phyloP scores from a whole-genome alignment of 2,329 filamentous ascomycete genomes.

The Xylaria hypoxylon region DNA sequence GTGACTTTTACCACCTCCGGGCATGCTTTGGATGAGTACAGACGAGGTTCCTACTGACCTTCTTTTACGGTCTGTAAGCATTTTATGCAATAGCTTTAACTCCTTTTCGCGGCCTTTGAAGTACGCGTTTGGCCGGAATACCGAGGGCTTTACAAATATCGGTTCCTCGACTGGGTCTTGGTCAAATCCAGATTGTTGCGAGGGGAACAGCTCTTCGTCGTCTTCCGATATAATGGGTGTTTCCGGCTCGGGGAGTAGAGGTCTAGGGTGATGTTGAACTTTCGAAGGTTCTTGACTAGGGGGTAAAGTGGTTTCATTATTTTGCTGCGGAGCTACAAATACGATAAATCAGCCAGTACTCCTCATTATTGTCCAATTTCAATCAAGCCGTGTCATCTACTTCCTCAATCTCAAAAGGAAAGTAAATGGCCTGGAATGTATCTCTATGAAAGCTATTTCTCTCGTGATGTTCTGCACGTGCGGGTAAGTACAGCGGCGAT shows the following conservation, averaged over 20 bases:
- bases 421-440: constrained; percentile 44
- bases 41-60: constrained; percentile 69
- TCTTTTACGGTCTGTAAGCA: constrained; percentile 68
- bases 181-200: constrained; percentile 48
- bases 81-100: constrained; percentile 67
- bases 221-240: constrained; percentile 42
- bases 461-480: constrained; percentile 38
- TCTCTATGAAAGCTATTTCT: constrained; percentile 43
- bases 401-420: constrained; percentile 52
- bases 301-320: constrained; percentile 51
- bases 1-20: constrained; percentile 77
- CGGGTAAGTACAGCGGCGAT: constrained; percentile 44
- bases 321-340: constrained; percentile 50
- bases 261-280: constrained; percentile 46
- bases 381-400: constrained; percentile 43
- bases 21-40: constrained; percentile 72
- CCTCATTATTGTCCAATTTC: constrained; percentile 37
- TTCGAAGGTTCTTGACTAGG: constrained; percentile 45
- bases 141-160: constrained; percentile 61
- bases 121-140: constrained; percentile 69
- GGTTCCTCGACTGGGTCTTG: constrained; percentile 43
- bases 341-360: constrained; percentile 50
- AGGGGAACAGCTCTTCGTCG: constrained; percentile 47
- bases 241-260: constrained; percentile 46
- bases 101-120: constrained; percentile 71